Evolutionary conservation across 805 yeast species (phyloP).

Genomic region (Schwanniomyces pseudopolymorphus): DNA sequence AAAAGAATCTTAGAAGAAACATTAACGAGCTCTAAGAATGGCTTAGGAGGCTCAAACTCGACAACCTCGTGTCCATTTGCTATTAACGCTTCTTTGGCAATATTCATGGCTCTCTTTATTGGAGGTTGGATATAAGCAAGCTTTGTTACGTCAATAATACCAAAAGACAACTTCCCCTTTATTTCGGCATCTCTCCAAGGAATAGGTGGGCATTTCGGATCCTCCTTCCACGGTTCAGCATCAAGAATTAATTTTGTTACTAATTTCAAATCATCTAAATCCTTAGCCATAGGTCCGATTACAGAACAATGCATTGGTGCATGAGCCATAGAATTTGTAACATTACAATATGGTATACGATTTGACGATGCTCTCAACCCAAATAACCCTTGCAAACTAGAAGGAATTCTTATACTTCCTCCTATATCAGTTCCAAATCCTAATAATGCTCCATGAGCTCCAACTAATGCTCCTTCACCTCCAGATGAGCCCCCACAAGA

Average conservation of each 20-base stretch:
- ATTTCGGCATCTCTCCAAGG: slow-evolving; percentile 43
- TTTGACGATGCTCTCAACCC: slow-evolving; percentile 40
- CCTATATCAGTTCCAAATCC: slow-evolving; percentile 61
- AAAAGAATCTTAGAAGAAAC: not conserved
- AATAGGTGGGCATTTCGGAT: slow-evolving; percentile 51
- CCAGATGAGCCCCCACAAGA: slow-evolving; percentile 56
- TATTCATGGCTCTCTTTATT: slow-evolving; percentile 44
- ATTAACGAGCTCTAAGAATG: slow-evolving; percentile 7
- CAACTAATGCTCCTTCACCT: slow-evolving; percentile 52
- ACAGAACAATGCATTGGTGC: slow-evolving; percentile 2
- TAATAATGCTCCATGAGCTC: slow-evolving; percentile 42
- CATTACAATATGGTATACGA: slow-evolving; percentile 18
- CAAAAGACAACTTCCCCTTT: slow-evolving; percentile 8
- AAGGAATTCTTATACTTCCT: slow-evolving; percentile 52
- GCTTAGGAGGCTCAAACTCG: slow-evolving; percentile 31
- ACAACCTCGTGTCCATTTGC: slow-evolving; percentile 54
- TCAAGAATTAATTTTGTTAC: slow-evolving; percentile 38
- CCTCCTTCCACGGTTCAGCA: slow-evolving; percentile 46
- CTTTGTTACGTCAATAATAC: slow-evolving; percentile 1
- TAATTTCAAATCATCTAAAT: slow-evolving; percentile 38
- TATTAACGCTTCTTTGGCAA: slow-evolving; percentile 21
- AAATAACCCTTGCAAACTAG: slow-evolving; percentile 41
- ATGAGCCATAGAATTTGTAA: slow-evolving; percentile 11
- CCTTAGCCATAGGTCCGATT: slow-evolving; percentile 47
- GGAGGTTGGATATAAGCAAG: slow-evolving; percentile 39